A percentile compares a stretch with the other conserved stretches of the same genome.
phyloP scores from a whole-genome alignment of 257 asterid genomes.

The Coffea canephora region DNA sequence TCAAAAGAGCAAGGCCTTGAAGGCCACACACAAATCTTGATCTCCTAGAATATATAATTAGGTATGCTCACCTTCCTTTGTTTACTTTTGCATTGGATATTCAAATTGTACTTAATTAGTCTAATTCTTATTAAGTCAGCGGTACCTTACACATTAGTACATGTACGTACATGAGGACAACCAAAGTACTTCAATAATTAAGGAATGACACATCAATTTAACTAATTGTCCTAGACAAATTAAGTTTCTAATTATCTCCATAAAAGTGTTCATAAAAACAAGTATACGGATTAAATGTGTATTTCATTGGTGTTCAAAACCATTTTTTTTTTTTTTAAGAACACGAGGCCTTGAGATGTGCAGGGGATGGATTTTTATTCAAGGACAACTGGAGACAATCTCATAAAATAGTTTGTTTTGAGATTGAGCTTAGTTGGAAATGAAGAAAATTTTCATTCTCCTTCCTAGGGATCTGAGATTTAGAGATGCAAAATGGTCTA shows the following conservation, averaged over 20 bases:
- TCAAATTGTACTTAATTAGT: not conserved
- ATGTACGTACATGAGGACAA: not conserved
- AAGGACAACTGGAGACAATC: not conserved
- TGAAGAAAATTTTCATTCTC: not conserved
- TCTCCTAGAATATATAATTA: not conserved
- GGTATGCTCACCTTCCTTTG: not conserved
- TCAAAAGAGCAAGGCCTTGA: not conserved
- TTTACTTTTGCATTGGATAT: not conserved
- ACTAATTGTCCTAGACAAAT: not conserved
- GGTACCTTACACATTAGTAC: not conserved
- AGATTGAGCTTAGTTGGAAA: constrained; percentile 2
- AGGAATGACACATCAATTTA: not conserved
- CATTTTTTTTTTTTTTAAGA: not conserved
- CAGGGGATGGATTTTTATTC: not conserved
- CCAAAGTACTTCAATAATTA: not conserved
- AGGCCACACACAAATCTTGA: not conserved
- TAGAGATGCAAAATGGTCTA: not conserved
- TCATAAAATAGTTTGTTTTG: not conserved
- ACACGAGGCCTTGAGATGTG: not conserved
- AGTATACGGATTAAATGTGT: not conserved
- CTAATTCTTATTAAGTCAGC: not conserved
- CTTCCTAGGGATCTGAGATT: constrained; percentile 7
- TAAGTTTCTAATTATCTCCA: not conserved
- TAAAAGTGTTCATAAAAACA: not conserved
- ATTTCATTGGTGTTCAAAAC: not conserved